Percentiles rank a stretch among this genome's conserved stretches.
Conservation (phyloP, 441 rosid species). For the Pelargonium cotyledonis region DNA sequence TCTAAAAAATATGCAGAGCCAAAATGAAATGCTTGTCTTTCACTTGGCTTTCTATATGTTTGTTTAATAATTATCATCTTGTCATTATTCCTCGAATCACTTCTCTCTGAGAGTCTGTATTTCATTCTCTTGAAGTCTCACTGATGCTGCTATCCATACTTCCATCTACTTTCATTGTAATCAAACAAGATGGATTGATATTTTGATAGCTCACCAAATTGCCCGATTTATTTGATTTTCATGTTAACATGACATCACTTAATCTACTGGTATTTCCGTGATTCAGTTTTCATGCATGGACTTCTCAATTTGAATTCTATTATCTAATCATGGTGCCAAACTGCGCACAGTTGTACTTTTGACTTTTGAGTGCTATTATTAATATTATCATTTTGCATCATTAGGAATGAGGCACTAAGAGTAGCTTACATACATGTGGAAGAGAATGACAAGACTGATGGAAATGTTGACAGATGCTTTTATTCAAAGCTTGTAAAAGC, state of each 20-base stretch:
- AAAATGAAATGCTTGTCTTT: too few relatives aligned
- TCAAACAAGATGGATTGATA: not conserved
- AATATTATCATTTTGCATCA: constrained; percentile 16
- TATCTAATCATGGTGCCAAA: not conserved
- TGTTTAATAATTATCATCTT: not conserved
- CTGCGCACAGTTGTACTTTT: not conserved
- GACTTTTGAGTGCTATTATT: not conserved
- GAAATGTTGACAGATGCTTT: constrained; percentile 63
- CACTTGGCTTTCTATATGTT: too few relatives aligned
- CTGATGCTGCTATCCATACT: not conserved
- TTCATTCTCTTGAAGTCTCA: not conserved
- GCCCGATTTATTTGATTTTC: too few relatives aligned
- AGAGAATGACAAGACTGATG: constrained; percentile 63
- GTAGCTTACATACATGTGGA: constrained; percentile 92
- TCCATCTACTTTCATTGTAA: not conserved
- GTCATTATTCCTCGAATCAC: not conserved
- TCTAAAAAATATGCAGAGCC: too few relatives aligned
- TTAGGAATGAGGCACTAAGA: constrained; percentile 98
- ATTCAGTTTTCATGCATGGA: constrained; percentile 1
- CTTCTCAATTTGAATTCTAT: not conserved
- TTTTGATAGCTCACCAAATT: not conserved
- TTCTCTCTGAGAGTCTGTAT: not conserved
- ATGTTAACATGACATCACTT: not conserved
- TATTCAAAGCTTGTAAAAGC: constrained; percentile 98
- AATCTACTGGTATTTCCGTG: not conserved